These are phyloP conservation scores for Aspergillus quadrilineatus DNA, from an alignment of 2,329 filamentous ascomycete genomes.

Conservation along the genomic window DNA sequence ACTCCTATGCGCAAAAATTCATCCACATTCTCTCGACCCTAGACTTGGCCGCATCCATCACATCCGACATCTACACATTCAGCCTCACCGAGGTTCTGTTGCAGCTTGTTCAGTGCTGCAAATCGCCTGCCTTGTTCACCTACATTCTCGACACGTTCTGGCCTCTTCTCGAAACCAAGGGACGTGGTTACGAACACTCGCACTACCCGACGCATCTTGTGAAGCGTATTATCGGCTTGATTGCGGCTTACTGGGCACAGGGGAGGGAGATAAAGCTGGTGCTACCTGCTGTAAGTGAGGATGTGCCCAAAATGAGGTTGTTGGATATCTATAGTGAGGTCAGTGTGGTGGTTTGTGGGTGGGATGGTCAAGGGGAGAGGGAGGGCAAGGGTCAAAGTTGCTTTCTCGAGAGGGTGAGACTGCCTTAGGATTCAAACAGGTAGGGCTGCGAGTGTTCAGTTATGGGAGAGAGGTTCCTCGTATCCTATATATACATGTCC, in stretches of 20 bases:
- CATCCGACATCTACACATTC: slow-evolving; percentile 17
- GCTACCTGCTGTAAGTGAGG: slow-evolving; percentile 12
- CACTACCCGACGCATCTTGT: slow-evolving; percentile 25
- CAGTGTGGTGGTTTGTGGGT: slow-evolving; percentile 11
- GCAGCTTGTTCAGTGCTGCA: slow-evolving; percentile 9
- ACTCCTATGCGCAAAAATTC: background rate
- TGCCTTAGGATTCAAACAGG: too few relatives aligned
- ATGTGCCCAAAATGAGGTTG: slow-evolving; percentile 13
- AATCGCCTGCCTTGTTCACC: slow-evolving; percentile 6
- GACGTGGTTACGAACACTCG: slow-evolving; percentile 24
- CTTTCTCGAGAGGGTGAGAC: too few relatives aligned
- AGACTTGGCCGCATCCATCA: background rate
- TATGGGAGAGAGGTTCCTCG: too few relatives aligned
- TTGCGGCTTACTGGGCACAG: slow-evolving; percentile 12
- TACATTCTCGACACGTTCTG: slow-evolving; percentile 19
- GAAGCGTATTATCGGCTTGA: slow-evolving; percentile 21
- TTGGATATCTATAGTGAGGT: slow-evolving; percentile 14
- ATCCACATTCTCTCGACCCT: background rate
- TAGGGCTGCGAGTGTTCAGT: too few relatives aligned
- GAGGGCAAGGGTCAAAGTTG: too few relatives aligned
- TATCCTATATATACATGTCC: background rate
- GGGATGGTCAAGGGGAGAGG: background rate
- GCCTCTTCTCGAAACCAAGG: slow-evolving; percentile 18
- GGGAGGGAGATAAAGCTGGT: slow-evolving; percentile 1
- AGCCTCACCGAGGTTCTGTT: slow-evolving; percentile 14